phyloP scores from a whole-genome alignment of 352 stramenopile genomes.

The Nothophytophthora sp. region DNA sequence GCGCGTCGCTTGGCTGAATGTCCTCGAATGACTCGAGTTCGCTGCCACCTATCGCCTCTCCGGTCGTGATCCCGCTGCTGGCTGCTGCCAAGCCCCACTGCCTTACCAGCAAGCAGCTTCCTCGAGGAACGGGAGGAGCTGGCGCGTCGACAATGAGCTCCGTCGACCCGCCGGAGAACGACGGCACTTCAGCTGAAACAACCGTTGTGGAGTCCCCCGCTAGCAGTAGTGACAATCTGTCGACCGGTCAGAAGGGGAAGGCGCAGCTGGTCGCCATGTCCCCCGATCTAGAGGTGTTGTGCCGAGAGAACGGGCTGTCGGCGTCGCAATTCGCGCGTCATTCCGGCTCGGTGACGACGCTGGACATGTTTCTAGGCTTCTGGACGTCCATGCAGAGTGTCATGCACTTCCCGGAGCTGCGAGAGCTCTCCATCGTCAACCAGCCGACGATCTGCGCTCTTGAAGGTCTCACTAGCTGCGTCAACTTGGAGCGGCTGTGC shows the following conservation, averaged over 20 bases:
- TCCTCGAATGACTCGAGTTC: conserved; percentile 7
- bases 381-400: conserved; percentile 73
- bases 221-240: conserved; percentile 13
- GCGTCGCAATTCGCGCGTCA: conserved; percentile 55
- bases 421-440: conserved; percentile 76
- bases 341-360: conserved; percentile 29
- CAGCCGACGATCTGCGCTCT: conserved; percentile 63
- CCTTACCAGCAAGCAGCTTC: conserved; percentile 10
- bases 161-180: conserved; percentile 6
- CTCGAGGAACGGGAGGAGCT: neutral
- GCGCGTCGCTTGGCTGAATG: neutral
- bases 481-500: conserved; percentile 58
- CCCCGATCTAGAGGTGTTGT: conserved; percentile 62
- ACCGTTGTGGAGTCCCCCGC: neutral
- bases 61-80: conserved; percentile 1
- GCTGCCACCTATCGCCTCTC: conserved; percentile 15
- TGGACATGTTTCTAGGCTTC: conserved; percentile 84
- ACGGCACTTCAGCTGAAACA: conserved; percentile 1
- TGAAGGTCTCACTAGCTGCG: conserved; percentile 54
- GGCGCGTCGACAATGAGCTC: conserved; percentile 6
- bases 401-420: conserved; percentile 58
- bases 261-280: conserved; percentile 41
- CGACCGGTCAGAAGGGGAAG: conserved; percentile 30
- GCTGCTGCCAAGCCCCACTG: conserved; percentile 7
- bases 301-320: conserved; percentile 63